phyloP scores from a whole-genome alignment of 495 filamentous ascomycete genomes.

The Neurospora sp. region DNA sequence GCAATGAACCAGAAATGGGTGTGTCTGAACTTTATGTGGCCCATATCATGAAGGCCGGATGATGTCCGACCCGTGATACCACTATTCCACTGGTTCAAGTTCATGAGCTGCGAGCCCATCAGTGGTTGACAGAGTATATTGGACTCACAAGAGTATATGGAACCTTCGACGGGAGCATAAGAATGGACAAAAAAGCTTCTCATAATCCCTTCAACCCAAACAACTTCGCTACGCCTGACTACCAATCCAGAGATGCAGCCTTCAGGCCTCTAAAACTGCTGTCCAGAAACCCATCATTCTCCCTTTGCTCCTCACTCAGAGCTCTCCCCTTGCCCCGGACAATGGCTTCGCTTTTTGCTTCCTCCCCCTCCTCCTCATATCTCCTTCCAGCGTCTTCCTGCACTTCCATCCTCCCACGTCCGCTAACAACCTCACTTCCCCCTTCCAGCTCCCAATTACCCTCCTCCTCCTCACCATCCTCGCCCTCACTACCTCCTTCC shows the following conservation, averaged over 20 bases:
- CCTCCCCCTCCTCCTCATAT: not conserved
- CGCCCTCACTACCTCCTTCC: slow-evolving; percentile 19
- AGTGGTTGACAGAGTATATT: not conserved
- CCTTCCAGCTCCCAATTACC: not conserved
- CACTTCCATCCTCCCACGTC: not conserved
- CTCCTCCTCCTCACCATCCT: not conserved
- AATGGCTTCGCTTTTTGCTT: not conserved
- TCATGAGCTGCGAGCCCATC: not conserved
- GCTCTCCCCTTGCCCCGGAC: not conserved
- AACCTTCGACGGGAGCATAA: not conserved
- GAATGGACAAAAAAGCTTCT: not conserved
- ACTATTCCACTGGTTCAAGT: not conserved
- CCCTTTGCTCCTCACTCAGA: not conserved
- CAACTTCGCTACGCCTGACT: not conserved
- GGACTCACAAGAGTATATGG: not conserved
- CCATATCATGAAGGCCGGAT: not conserved
- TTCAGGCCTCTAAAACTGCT: not conserved
- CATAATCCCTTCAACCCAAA: not conserved
- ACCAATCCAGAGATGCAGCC: not conserved
- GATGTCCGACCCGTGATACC: not conserved
- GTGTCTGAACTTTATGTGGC: not conserved
- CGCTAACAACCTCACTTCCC: not conserved
- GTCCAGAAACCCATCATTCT: not conserved
- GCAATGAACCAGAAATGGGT: not conserved
- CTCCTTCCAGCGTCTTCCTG: not conserved